phyloP scores from a whole-genome alignment of 2,329 filamentous ascomycete genomes.

The Fusarium albidum region DNA sequence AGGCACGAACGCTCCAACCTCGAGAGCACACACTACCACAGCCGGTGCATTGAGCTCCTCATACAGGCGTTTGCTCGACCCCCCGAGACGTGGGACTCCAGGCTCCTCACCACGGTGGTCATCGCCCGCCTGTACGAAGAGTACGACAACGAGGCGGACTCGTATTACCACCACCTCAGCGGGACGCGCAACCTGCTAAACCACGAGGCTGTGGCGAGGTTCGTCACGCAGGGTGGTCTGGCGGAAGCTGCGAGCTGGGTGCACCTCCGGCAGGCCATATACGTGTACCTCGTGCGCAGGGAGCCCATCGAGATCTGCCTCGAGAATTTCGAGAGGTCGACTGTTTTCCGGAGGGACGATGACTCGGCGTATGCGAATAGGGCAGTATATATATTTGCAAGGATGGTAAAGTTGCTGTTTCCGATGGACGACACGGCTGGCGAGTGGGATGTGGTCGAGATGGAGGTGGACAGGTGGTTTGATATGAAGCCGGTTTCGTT shows the following conservation, averaged over 20 bases:
- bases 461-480: not conserved
- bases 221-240: constrained; percentile 48
- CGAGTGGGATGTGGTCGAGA: not conserved
- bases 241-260: constrained; percentile 51
- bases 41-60: constrained; percentile 54
- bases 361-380: constrained; percentile 33
- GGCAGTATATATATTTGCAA: constrained; percentile 30
- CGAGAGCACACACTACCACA: constrained; percentile 38
- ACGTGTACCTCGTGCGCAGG: constrained; percentile 44
- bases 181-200: constrained; percentile 49
- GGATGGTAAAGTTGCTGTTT: constrained; percentile 38
- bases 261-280: constrained; percentile 50
- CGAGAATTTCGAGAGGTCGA: constrained; percentile 27
- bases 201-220: constrained; percentile 43
- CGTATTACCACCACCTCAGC: constrained; percentile 50
- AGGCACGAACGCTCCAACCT: constrained; percentile 35
- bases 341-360: constrained; percentile 21
- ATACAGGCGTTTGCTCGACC: constrained; percentile 54
- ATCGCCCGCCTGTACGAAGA: constrained; percentile 59
- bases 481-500: constrained; percentile 8
- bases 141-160: constrained; percentile 42
- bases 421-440: not conserved
- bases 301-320: constrained; percentile 30
- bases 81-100: constrained; percentile 53
- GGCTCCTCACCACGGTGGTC: constrained; percentile 57